A percentile compares a stretch with the other conserved stretches of the same genome.
Evolutionary conservation across 1,284 basidiomycete genomes (phyloP).

Genomic region (Anthracocystis walkeri): DNA sequence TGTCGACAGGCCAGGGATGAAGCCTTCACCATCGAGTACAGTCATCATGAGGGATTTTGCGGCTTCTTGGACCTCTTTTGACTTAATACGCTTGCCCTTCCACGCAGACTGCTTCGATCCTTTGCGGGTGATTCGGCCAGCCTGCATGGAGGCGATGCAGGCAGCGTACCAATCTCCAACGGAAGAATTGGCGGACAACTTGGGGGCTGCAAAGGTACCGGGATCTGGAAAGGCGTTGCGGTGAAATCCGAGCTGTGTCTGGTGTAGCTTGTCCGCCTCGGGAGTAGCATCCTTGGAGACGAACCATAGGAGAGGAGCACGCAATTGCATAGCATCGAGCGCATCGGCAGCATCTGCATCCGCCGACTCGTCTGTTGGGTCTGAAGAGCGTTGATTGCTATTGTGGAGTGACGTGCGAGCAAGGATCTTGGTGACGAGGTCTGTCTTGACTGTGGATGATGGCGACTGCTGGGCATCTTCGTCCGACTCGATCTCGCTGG

Average conservation of each 20-base stretch:
- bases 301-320: slow-evolving; percentile 84
- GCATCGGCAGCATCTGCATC: slow-evolving; percentile 73
- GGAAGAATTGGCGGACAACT: slow-evolving; percentile 12
- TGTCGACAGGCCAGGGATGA: slow-evolving; percentile 41
- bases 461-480: slow-evolving; percentile 22
- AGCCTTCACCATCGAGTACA: slow-evolving; percentile 60
- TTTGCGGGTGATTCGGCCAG: slow-evolving; percentile 48
- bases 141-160: slow-evolving; percentile 73
- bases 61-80: slow-evolving; percentile 57
- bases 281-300: slow-evolving; percentile 75
- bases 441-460: slow-evolving; percentile 29
- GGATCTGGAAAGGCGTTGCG: slow-evolving; percentile 77
- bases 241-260: slow-evolving; percentile 90
- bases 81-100: slow-evolving; percentile 62
- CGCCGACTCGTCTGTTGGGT: slow-evolving; percentile 19
- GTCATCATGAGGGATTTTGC: slow-evolving; percentile 57
- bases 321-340: slow-evolving; percentile 69
- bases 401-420: slow-evolving; percentile 39
- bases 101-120: slow-evolving; percentile 49
- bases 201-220: slow-evolving; percentile 54
- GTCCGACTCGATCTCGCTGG: slow-evolving; percentile 46
- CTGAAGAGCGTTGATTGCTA: neutral
- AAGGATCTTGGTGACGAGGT: slow-evolving; percentile 55
- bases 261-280: slow-evolving; percentile 69
- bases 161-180: slow-evolving; percentile 35